phyloP scores from a whole-genome alignment of 208 protist genomes.

The Leishmania arabica region DNA sequence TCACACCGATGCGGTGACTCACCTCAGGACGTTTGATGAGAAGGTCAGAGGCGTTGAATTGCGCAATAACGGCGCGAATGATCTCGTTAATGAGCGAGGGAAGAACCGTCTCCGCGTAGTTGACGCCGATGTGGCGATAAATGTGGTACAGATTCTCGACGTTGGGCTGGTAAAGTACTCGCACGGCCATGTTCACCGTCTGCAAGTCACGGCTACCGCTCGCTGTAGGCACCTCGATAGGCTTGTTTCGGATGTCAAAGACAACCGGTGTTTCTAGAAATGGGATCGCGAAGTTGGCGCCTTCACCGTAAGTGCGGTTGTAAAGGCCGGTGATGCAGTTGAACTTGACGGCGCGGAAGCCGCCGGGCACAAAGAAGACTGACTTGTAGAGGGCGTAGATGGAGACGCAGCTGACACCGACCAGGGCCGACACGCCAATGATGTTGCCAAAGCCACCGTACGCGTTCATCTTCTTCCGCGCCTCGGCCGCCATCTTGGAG shows the following conservation, averaged over 20 bases:
- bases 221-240: constrained; percentile 85
- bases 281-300: constrained; percentile 96
- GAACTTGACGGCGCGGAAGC: constrained; percentile 97
- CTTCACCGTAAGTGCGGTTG: constrained; percentile 93
- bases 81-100: constrained; percentile 99
- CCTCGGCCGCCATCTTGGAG: constrained; percentile 62
- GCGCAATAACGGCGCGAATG: constrained; percentile 98
- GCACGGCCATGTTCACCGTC: constrained; percentile 98
- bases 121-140: constrained; percentile 94
- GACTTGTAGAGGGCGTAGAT: constrained; percentile 84
- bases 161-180: constrained; percentile 97
- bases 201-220: constrained; percentile 97
- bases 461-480: constrained; percentile 57
- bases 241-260: constrained; percentile 96
- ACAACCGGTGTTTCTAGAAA: constrained; percentile 96
- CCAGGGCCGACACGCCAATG: constrained; percentile 54
- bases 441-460: constrained; percentile 77
- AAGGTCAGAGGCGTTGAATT: constrained; percentile 99
- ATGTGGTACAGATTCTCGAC: constrained; percentile 93
- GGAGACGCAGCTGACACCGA: constrained; percentile 51
- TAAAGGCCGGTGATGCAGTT: constrained; percentile 96
- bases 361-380: constrained; percentile 96
- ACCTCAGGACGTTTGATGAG: constrained; percentile 97
- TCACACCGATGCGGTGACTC: constrained; percentile 88
- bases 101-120: constrained; percentile 98